These are phyloP conservation scores for Pseudocercospora fijiensis DNA, from an alignment of 2,329 filamentous ascomycete species.

Conservation along the genomic window DNA sequence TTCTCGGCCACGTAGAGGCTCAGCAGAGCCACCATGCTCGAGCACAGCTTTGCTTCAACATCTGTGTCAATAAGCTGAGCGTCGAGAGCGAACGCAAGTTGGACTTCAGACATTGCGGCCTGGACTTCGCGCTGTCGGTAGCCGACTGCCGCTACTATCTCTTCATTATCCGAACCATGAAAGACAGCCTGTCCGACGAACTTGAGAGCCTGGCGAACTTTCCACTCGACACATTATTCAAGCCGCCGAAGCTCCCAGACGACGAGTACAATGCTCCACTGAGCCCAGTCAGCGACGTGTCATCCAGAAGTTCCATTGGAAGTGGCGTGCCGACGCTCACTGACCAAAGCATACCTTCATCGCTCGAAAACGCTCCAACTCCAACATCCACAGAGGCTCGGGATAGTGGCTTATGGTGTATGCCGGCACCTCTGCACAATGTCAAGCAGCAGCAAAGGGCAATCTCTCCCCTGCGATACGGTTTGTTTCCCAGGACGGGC, in stretches of 20 bases:
- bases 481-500: not conserved
- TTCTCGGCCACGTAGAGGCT: conserved; percentile 30
- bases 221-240: not conserved
- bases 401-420: not conserved
- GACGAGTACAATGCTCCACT: not conserved
- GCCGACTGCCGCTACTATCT: conserved; percentile 10
- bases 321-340: conserved; percentile 1
- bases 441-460: not conserved
- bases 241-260: not conserved
- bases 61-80: conserved; percentile 13
- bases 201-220: not conserved
- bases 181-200: not conserved
- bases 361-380: not conserved
- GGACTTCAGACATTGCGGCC: conserved; percentile 13
- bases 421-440: not conserved
- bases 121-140: conserved; percentile 25
- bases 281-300: conserved; percentile 1
- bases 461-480: not conserved
- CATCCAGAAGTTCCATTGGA: not conserved
- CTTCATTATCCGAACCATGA: conserved; percentile 6
- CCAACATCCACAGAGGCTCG: not conserved
- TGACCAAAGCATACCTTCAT: conserved; percentile 1
- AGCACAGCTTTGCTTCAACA: conserved; percentile 25
- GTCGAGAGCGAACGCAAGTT: not conserved
- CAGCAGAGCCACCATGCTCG: conserved; percentile 23